A percentile compares a stretch with the other conserved stretches of the same genome.
These are phyloP conservation scores for Aspergillus bridgeri DNA, from an alignment of 495 filamentous ascomycete species.

Conservation along the genomic window DNA sequence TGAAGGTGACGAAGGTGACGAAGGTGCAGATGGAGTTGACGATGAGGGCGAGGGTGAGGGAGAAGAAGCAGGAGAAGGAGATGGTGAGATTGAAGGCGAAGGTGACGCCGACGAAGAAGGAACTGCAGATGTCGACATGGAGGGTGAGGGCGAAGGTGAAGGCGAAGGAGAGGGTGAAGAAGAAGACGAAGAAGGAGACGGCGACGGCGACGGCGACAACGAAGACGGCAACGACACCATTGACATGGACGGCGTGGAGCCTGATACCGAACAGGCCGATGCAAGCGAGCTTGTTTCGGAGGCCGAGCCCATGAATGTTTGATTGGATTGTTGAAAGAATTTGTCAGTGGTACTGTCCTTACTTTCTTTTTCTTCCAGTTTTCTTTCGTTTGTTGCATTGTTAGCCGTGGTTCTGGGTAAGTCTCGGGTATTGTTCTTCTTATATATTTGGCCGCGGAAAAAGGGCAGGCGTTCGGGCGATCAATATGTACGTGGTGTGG, in stretches of 20 bases:
- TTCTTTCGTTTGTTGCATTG: background rate
- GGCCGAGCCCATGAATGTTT: constrained; percentile 2
- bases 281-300: constrained; percentile 5
- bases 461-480: background rate
- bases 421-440: background rate
- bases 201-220: constrained; percentile 1
- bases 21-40: constrained; percentile 18
- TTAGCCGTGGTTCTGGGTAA: background rate
- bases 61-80: constrained; percentile 8
- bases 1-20: constrained; percentile 11
- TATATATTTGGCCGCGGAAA: background rate
- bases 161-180: constrained; percentile 14
- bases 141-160: constrained; percentile 15
- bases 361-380: background rate
- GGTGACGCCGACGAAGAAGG: constrained; percentile 21
- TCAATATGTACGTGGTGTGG: too few relatives aligned
- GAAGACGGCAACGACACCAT: constrained; percentile 3
- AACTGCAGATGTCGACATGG: constrained; percentile 12
- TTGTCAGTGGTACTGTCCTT: background rate
- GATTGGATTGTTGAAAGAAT: background rate
- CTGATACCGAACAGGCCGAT: constrained; percentile 1
- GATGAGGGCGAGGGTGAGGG: constrained; percentile 18
- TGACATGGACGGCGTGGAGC: constrained; percentile 3
- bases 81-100: constrained; percentile 15
- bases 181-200: background rate